Conservation (phyloP, 2,329 filamentous ascomycete genomes). For the Ceratocystis eucalypticola region DNA sequence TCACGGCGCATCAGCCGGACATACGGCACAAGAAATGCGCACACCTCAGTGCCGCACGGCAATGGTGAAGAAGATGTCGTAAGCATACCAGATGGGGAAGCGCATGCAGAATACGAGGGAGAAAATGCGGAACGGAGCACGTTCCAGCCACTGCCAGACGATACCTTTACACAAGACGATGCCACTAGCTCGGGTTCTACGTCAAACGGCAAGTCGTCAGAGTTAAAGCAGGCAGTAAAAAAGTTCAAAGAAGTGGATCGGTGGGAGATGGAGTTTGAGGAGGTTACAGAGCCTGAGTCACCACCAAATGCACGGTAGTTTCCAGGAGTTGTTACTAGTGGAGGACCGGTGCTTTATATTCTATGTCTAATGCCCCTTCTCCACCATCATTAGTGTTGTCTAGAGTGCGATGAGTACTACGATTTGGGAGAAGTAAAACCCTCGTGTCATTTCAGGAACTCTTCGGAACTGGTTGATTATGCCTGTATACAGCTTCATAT, state of each 20-base stretch:
- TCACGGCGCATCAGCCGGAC: constrained; percentile 22
- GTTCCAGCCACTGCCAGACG: constrained; percentile 34
- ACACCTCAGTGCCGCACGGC: constrained; percentile 17
- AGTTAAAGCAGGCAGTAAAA: constrained; percentile 44
- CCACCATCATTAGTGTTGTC: background rate
- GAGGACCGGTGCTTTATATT: background rate
- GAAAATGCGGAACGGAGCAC: constrained; percentile 28
- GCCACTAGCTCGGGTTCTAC: constrained; percentile 24
- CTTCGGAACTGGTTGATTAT: background rate
- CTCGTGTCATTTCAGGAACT: background rate
- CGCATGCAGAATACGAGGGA: constrained; percentile 22
- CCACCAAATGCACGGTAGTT: constrained; percentile 36
- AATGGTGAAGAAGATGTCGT: background rate
- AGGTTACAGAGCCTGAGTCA: constrained; percentile 39
- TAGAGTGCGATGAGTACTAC: background rate
- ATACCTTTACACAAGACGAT: constrained; percentile 28
- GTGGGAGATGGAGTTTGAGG: constrained; percentile 56
- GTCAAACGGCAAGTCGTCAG: constrained; percentile 32
- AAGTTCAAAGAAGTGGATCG: constrained; percentile 58
- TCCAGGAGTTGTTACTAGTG: constrained; percentile 12
- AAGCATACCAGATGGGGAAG: constrained; percentile 20
- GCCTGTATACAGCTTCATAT: background rate
- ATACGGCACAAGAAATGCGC: constrained; percentile 19
- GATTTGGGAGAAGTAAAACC: background rate
- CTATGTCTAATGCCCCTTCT: no score